Evolutionary conservation across 306 rosid species (phyloP), one percentile per base, ranked within the genome.

Genomic region (Gleditsia sinensis): DNA sequence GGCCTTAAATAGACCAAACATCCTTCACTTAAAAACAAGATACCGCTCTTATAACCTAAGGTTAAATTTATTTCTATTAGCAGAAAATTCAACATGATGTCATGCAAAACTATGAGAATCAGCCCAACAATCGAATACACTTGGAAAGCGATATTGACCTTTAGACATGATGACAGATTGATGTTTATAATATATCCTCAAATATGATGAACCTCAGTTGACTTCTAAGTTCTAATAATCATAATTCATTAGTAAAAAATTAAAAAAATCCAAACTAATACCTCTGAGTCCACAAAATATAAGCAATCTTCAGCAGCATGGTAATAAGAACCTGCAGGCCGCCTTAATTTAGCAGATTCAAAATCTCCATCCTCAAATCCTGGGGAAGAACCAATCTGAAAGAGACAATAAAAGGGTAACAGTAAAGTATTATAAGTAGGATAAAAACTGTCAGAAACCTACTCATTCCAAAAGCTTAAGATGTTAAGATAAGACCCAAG

Each of bases 301-400:
- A 94, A 83, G 88, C 86, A 94, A 80, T 91, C 84, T 65, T 91
- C 90, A 28, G 51, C 43, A 45, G 83, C 86, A 83, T 83, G 64
- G 80, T 94, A 94, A 82, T 79, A 83, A 33, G 95, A 91, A 76
- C 95, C 91, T 40, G 97, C 93, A 25, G 98, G 98, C 30, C 91
- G 86, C 76, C 89, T 84, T 85, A 91, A 78, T 81, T 90, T 94
- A 77, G 92, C 91, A 71, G 87, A 88, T 77, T 78, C 94, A 78
- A 94, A 94, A 37, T 81, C 88, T 69, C 97, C 98, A 78, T 94
- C 98, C 88, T 91, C 98, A 54, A 91, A 90, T 71, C 98, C 98
- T 27, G 98, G 95, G 74, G 88, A 88, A 40, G 90, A 91, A 71
- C 98, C 97, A 75, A 91, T 87, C 97, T 91, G 87, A 69, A 75